A percentile compares a stretch with the other conserved stretches of the same genome.
Evolutionary conservation across 2,329 filamentous ascomycete species (phyloP).

Genomic region (Salinomyces thailandicus): DNA sequence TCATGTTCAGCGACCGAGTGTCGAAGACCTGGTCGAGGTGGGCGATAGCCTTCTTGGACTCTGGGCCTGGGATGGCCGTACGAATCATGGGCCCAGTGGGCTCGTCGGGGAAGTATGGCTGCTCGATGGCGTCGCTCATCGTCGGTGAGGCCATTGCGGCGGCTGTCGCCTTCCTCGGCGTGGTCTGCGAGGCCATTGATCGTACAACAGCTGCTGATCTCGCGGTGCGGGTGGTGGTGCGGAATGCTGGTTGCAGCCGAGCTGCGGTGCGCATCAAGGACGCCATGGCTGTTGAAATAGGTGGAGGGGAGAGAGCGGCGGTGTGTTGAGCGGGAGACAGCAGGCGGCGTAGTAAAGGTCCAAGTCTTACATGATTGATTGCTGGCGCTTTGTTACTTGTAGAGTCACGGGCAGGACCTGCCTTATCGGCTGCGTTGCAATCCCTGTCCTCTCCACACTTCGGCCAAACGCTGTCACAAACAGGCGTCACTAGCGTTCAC

Average conservation of each 20-base stretch:
- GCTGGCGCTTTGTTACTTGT: background rate
- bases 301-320: background rate
- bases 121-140: conserved; percentile 18
- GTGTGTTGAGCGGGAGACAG: background rate
- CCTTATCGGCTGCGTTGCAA: background rate
- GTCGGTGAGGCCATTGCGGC: conserved; percentile 21
- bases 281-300: conserved; percentile 17
- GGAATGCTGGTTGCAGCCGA: conserved; percentile 22
- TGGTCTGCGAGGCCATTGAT: conserved; percentile 22
- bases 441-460: background rate
- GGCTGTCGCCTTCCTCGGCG: conserved; percentile 23
- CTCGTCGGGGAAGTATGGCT: conserved; percentile 43
- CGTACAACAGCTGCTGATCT: conserved; percentile 4
- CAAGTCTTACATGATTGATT: background rate
- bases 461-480: background rate
- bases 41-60: conserved; percentile 56
- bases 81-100: conserved; percentile 44
- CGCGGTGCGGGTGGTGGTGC: conserved; percentile 7
- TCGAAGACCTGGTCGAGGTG: conserved; percentile 74
- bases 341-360: background rate
- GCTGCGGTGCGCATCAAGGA: conserved; percentile 22
- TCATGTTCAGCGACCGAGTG: conserved; percentile 74
- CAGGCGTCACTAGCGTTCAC: too few species aligned
- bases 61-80: conserved; percentile 63
- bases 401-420: background rate